Percentiles rank a stretch among this genome's conserved stretches.
These are phyloP conservation scores for Astrocystis sublimbata DNA, from an alignment of 495 filamentous ascomycete genomes.

Conservation along the genomic window DNA sequence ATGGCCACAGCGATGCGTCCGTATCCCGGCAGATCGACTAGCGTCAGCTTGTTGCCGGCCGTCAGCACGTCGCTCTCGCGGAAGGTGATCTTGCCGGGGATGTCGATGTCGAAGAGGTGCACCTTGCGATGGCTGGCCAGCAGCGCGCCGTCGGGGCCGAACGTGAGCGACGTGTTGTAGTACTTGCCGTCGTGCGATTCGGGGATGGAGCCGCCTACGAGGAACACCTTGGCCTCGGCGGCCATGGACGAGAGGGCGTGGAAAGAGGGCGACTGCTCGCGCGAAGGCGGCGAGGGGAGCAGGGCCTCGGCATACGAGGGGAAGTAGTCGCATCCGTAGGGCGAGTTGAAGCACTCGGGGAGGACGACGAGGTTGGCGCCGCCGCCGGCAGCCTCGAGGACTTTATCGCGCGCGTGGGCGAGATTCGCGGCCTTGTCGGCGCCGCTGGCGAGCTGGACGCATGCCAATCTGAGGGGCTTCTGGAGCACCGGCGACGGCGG, in stretches of 20 bases:
- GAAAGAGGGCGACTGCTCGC: constrained; percentile 73
- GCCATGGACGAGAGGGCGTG: constrained; percentile 82
- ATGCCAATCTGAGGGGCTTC: constrained; percentile 75
- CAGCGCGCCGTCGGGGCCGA: constrained; percentile 73
- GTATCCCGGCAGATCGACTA: constrained; percentile 82
- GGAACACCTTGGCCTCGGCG: constrained; percentile 69
- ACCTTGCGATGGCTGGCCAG: constrained; percentile 88
- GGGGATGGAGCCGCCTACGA: constrained; percentile 91
- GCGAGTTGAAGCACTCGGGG: constrained; percentile 94
- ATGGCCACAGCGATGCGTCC: constrained; percentile 84
- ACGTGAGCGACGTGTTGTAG: constrained; percentile 89
- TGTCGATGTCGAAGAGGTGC: constrained; percentile 99
- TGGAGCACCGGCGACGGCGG: constrained; percentile 60
- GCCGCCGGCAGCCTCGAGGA: constrained; percentile 72
- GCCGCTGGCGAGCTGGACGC: constrained; percentile 78
- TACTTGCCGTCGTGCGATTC: constrained; percentile 69
- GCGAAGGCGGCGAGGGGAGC: constrained; percentile 72
- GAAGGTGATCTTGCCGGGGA: constrained; percentile 91
- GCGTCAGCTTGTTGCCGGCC: constrained; percentile 76
- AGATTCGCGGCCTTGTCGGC: constrained; percentile 86
- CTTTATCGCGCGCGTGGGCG: constrained; percentile 71
- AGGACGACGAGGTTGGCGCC: constrained; percentile 76
- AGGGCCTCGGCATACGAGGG: constrained; percentile 88
- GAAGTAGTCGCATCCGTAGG: constrained; percentile 92
- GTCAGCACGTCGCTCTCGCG: constrained; percentile 84